These are phyloP conservation scores for Ganoderma sp. DNA, from an alignment of 1,284 basidiomycete genomes.

Conservation along the genomic window DNA sequence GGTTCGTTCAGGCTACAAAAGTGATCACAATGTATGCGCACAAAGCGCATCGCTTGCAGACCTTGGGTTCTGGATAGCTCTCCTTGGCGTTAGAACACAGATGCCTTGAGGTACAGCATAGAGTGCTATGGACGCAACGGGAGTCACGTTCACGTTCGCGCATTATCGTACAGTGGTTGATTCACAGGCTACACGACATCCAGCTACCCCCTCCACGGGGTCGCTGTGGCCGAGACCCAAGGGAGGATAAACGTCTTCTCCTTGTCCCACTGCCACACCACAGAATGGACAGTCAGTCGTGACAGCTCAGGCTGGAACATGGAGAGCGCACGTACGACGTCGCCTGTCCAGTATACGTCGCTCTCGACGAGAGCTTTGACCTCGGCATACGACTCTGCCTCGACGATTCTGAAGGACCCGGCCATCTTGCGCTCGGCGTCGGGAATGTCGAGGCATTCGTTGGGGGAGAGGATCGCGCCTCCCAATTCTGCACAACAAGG, in stretches of 20 bases:
- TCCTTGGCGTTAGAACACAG: no score
- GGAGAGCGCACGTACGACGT: conserved; percentile 32
- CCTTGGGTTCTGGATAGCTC: no score
- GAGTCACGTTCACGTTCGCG: not conserved
- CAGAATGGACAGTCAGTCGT: not conserved
- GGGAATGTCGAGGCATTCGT: conserved; percentile 35
- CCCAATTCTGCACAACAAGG: conserved; percentile 32
- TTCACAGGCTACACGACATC: not conserved
- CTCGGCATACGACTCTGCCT: conserved; percentile 38
- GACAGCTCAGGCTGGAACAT: not conserved
- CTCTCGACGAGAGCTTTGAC: conserved; percentile 35
- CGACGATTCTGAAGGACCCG: conserved; percentile 38
- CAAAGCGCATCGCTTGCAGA: no score
- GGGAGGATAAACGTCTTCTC: conserved; percentile 35
- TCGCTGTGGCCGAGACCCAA: conserved; percentile 25
- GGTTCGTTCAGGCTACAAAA: no score
- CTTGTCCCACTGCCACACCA: conserved; percentile 33
- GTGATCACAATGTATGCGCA: no score
- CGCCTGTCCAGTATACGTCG: conserved; percentile 36
- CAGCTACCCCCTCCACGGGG: not conserved
- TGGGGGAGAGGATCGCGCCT: conserved; percentile 38
- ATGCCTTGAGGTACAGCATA: not conserved
- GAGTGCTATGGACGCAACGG: not conserved
- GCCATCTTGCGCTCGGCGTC: conserved; percentile 36
- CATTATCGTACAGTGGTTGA: not conserved